phyloP scores from a whole-genome alignment of 2,329 filamentous ascomycete genomes.

The Penicillium sp. region DNA sequence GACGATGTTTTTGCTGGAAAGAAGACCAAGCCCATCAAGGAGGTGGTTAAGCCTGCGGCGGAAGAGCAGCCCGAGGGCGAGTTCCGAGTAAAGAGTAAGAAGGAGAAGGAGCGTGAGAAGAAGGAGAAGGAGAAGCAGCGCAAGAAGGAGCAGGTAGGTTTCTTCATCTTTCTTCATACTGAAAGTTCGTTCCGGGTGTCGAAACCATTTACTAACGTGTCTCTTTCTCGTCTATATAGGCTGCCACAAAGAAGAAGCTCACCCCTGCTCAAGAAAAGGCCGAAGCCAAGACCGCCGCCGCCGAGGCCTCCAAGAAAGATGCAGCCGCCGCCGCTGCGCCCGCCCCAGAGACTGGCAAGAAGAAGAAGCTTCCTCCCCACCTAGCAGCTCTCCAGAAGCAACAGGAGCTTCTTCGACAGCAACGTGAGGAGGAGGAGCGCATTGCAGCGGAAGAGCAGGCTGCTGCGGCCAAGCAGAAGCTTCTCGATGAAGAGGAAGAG shows the following conservation, averaged over 20 bases:
- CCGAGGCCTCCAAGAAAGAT: conserved; percentile 55
- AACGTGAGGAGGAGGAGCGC: conserved; percentile 49
- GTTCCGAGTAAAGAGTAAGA: conserved; percentile 84
- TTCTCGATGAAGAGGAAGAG: conserved; percentile 47
- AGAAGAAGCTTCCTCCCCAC: conserved; percentile 76
- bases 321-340: conserved; percentile 40
- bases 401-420: conserved; percentile 47
- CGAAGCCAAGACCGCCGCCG: conserved; percentile 61
- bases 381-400: conserved; percentile 53
- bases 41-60: conserved; percentile 49
- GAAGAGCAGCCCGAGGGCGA: conserved; percentile 52
- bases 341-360: conserved; percentile 58
- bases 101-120: conserved; percentile 96
- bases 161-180: background rate
- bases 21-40: conserved; percentile 58
- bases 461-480: conserved; percentile 40
- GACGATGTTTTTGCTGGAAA: conserved; percentile 82
- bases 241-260: conserved; percentile 76
- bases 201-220: conserved; percentile 5
- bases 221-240: conserved; percentile 48
- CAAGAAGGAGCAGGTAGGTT: conserved; percentile 89
- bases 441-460: conserved; percentile 42
- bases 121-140: conserved; percentile 98
- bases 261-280: conserved; percentile 53
- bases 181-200: background rate